Conservation (phyloP, 2,329 filamentous ascomycete species). For the Clarireedia homoeocarpa region DNA sequence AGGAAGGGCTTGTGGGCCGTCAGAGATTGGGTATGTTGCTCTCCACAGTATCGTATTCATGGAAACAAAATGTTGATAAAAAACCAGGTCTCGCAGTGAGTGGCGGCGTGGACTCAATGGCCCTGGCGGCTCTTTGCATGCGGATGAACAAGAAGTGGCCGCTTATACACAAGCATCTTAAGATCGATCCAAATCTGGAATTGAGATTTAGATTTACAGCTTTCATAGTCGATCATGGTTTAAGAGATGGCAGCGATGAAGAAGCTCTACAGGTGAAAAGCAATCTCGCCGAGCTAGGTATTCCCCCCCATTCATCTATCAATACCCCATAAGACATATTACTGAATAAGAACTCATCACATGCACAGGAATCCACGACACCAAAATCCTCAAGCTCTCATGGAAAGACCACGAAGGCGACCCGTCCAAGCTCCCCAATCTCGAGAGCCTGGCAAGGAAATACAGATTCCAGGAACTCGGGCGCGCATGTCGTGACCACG, state of each 20-base stretch:
- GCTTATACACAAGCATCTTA: not conserved
- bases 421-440: constrained; percentile 45
- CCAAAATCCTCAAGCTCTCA: constrained; percentile 32
- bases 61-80: not conserved
- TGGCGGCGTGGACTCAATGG: constrained; percentile 97
- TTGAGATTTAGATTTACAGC: constrained; percentile 32
- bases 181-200: constrained; percentile 3
- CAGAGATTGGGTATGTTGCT: not conserved
- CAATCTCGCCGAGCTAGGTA: constrained; percentile 20
- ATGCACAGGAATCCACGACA: constrained; percentile 21
- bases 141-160: constrained; percentile 26
- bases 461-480: constrained; percentile 69
- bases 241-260: constrained; percentile 42
- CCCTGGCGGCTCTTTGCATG: constrained; percentile 68
- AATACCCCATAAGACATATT: not conserved
- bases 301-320: not conserved
- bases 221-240: constrained; percentile 49
- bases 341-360: not conserved
- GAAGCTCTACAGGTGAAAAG: constrained; percentile 46
- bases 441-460: constrained; percentile 70
- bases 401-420: constrained; percentile 40
- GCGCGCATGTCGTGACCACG: constrained; percentile 41
- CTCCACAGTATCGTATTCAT: not conserved
- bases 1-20: not conserved
- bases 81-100: constrained; percentile 68